A percentile compares a stretch with the other conserved stretches of the same genome.
Evolutionary conservation across 495 filamentous ascomycete genomes (phyloP).

Genomic region (Chlorociboria aeruginascens): DNA sequence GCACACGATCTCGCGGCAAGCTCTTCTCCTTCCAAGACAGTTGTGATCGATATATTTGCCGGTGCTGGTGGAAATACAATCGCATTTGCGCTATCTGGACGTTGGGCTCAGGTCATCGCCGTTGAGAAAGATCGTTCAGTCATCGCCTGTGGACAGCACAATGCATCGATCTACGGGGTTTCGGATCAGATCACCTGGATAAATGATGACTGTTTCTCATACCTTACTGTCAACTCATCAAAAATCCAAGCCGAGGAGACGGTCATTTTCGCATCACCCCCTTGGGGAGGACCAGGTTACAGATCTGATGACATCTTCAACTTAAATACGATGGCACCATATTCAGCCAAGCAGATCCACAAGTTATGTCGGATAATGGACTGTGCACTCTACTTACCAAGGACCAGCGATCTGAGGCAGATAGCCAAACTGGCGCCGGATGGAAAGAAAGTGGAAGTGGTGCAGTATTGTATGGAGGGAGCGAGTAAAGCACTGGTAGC

Average conservation of each 20-base stretch:
- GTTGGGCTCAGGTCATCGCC: constrained; percentile 72
- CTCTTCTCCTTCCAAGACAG: constrained; percentile 32
- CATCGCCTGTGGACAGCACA: constrained; percentile 81
- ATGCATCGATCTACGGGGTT: constrained; percentile 82
- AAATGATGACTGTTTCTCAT: constrained; percentile 67
- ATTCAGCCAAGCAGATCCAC: constrained; percentile 53
- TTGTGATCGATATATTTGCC: constrained; percentile 76
- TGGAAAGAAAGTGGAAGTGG: constrained; percentile 48
- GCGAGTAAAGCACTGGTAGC: constrained; percentile 68
- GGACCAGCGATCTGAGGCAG: constrained; percentile 78
- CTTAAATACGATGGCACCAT: constrained; percentile 78
- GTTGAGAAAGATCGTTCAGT: constrained; percentile 72
- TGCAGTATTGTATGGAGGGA: constrained; percentile 86
- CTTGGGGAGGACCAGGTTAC: constrained; percentile 90
- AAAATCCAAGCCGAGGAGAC: constrained; percentile 12
- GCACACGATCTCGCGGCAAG: constrained; percentile 54
- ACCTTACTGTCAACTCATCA: constrained; percentile 15
- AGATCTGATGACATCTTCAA: constrained; percentile 68
- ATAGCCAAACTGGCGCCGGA: constrained; percentile 48
- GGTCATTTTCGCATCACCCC: constrained; percentile 79
- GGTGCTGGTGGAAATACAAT: constrained; percentile 94
- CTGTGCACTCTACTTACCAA: constrained; percentile 69
- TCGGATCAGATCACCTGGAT: constrained; percentile 70
- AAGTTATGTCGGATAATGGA: constrained; percentile 40
- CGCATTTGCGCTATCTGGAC: constrained; percentile 67